Base-by-base conservation (phyloP, 257 asterid genomes). In the Solanum lignicaule region DNA sequence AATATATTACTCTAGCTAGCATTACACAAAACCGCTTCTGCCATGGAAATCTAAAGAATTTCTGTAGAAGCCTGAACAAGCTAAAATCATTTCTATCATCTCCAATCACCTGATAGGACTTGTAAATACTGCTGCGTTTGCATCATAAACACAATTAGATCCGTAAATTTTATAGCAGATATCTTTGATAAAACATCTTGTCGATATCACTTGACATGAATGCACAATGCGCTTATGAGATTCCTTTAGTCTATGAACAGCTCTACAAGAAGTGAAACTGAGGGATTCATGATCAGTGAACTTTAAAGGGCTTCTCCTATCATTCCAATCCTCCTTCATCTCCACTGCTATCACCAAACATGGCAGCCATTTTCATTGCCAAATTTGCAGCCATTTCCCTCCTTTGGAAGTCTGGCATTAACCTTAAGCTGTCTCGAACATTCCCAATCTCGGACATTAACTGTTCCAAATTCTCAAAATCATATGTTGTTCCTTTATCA, bases 321-420 rank as follows among this genome's bases (percentile, higher is more conserved):
- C 91, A 87, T 85, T 89, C 92, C 78, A 90, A 81, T 85, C 93
- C 92, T 88, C 91, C 94, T 87, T 95, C 99, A 81, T 93, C 97
- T 66, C 91, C 98, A 83, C 98, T 97, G 55, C 93, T 83, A 78
- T 94, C 98, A 48, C 95, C 98, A 92, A 97, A 95, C 99, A 97
- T 95, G 2, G 93, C 68, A 68, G 99, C 99, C 98, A 96, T 97
- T 91, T 93, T 97, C 98, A 94, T 92, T 65, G 99, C 99, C 84
- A 97, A 88, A 81, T 96, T 96, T 41, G 97, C 99, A 85, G 99
- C 99, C 96, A 95, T 95, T 88, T 97, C 99, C 92, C 98, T 91
- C 92, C 99, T 94, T 92, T 96, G 99, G 88, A 95, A 97, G 91
- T 97, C 99, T 5, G 99, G 99, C 93, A 97, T 90, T 92, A 96